Base-by-base conservation (phyloP, 495 filamentous ascomycete genomes). In the Xylaria cubensis region DNA sequence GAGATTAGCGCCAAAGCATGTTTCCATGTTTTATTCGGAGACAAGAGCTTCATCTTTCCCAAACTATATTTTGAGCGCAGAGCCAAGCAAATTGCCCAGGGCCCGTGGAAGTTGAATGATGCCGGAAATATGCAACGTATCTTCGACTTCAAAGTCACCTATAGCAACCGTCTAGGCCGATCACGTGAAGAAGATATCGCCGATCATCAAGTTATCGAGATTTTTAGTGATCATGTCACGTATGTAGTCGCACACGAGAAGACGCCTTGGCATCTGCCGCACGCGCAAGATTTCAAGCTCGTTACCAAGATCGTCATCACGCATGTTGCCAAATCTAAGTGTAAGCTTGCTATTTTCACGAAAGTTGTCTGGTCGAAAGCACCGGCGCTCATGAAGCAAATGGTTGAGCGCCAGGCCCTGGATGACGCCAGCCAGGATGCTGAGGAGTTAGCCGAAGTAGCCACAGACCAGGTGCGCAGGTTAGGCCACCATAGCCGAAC, bases 21-120 rank as follows among this genome's bases (percentile, higher is more conserved):
- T 42, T 98, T 98, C 81, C 96, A 98, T 76, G 92, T 98, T 12
- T 87, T 99, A 67, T 98, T 98, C 76, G 96, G 96, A 39, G 96
- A 99, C 79, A 97, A 93, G 80, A 95, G 92, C 82, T 91, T 93
- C 53, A 90, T 99, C 44, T 98, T 97, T 86, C 95, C 97, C 76
- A 90, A 93, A 73, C 85, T 98, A 26, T 94, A 98, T 76, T 91
- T 93, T 75, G 93, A 97, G 80, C 88, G 94, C 65, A 88, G 90
- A 80, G 94, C 94, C 19, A 88, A 90, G 80, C 87, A 92, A 86
- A 88, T 87, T 74, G 89, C 91, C n/a, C 97, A 97, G 82, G 91
- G 92, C 1, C 93, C 95, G 0, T 99, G 96, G 96, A 83, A 86
- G 34, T 85, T 88, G 56, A 82, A 89, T 4, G 92, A 93, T 63